A percentile compares a stretch with the other conserved stretches of the same genome.
Evolutionary conservation across 1,139 yeast species (phyloP).

Genomic region (Kluyveromyces sp.): DNA sequence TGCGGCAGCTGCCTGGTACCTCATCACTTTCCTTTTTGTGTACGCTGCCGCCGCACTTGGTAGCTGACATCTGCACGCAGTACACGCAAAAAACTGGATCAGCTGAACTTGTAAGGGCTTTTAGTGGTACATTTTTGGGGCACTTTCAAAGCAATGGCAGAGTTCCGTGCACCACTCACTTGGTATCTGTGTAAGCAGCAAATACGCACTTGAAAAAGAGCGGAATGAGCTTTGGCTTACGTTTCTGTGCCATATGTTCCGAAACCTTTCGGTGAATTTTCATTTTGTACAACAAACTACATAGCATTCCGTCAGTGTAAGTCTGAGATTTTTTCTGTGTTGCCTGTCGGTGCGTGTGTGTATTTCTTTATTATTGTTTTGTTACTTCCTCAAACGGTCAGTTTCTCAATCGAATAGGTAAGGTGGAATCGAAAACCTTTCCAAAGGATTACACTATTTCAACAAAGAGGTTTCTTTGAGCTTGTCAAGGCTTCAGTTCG

Average conservation of each 20-base stretch:
- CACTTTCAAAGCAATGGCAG: background rate
- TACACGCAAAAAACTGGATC: background rate
- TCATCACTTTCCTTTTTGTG: background rate
- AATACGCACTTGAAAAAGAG: background rate
- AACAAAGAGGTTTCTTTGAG: constrained; percentile 1
- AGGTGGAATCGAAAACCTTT: background rate
- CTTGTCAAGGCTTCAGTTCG: background rate
- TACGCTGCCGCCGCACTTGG: background rate
- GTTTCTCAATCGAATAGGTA: constrained; percentile 3
- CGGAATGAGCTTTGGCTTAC: background rate
- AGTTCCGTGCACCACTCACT: background rate
- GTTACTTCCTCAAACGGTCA: constrained; percentile 8
- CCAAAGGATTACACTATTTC: constrained; percentile 4
- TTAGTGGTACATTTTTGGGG: background rate
- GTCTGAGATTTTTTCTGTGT: background rate
- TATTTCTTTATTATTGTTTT: constrained; percentile 6
- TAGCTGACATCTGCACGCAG: background rate
- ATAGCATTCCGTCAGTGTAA: background rate
- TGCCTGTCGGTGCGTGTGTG: background rate
- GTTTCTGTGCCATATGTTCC: background rate
- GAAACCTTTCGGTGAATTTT: background rate
- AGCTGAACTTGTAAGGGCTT: background rate
- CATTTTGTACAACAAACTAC: background rate
- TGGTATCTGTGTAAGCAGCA: background rate
- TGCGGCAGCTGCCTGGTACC: too few relatives aligned